Percentiles rank a stretch among this genome's conserved stretches.
phyloP scores from a whole-genome alignment of 331 rosid species.

The Spiraea crenata region DNA sequence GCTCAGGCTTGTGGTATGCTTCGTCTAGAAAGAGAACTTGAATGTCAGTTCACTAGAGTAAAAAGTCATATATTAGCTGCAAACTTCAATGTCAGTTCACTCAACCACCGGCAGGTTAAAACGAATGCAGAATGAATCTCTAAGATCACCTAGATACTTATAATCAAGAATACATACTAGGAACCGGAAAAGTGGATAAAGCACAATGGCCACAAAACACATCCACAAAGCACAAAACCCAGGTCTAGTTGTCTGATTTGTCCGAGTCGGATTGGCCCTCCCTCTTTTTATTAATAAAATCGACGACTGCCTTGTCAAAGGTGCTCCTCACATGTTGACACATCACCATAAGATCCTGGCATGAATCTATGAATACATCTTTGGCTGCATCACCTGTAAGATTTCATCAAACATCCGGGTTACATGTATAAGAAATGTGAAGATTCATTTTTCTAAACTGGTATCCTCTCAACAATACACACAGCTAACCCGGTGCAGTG shows the following conservation, averaged over 20 bases:
- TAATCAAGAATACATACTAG: no score
- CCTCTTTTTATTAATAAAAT: slow-evolving; percentile 30
- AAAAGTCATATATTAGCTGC: no score
- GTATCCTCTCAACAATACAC: no score
- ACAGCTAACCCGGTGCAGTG: background rate
- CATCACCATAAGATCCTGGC: slow-evolving; percentile 72
- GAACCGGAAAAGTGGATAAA: no score
- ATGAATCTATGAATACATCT: slow-evolving; percentile 69
- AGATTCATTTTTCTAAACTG: background rate
- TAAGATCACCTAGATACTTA: no score
- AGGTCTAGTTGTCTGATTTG: no score
- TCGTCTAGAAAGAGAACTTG: slow-evolving; percentile 68
- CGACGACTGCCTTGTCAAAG: slow-evolving; percentile 61
- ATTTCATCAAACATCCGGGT: background rate
- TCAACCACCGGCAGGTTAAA: no score
- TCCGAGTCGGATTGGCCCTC: no score
- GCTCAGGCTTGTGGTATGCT: background rate
- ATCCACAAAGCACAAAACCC: no score
- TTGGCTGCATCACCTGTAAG: slow-evolving; percentile 67
- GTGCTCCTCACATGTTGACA: slow-evolving; percentile 70
- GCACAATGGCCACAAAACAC: no score
- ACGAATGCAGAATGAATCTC: no score
- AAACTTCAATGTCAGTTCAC: no score
- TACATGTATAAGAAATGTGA: background rate
- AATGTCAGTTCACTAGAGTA: slow-evolving; percentile 30